A percentile compares a stretch with the other conserved stretches of the same genome.
Evolutionary conservation across 371 early-diverging fungal species (phyloP).

Genomic region (Mucor saturninus): DNA sequence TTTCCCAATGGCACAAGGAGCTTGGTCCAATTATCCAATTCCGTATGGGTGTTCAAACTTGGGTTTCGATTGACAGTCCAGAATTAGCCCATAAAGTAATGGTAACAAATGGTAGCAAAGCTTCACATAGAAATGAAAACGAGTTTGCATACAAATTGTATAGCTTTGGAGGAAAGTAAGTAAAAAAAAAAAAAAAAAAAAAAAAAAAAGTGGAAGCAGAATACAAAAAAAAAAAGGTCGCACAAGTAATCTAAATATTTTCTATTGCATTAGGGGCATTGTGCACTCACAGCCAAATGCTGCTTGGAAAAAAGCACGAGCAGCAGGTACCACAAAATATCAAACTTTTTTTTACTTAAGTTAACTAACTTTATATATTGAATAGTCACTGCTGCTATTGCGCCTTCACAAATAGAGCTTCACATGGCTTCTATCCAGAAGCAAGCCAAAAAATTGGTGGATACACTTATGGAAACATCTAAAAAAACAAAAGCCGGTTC

Average conservation of each 20-base stretch:
- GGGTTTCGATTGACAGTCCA: conserved; percentile 20
- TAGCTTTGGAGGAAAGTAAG: conserved; percentile 13
- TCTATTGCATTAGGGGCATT: conserved; percentile 4
- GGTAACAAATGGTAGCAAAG: conserved; percentile 14
- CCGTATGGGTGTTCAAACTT: conserved; percentile 19
- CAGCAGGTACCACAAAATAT: conserved; percentile 5
- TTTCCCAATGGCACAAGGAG: conserved; percentile 23
- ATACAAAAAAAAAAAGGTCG: too few species aligned
- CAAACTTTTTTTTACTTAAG: neutral
- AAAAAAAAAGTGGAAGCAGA: too few species aligned
- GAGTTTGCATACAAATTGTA: neutral
- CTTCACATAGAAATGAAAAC: conserved; percentile 17
- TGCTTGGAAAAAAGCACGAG: neutral
- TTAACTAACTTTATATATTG: neutral
- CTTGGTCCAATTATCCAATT: conserved; percentile 24
- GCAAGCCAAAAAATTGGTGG: conserved; percentile 5
- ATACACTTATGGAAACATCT: neutral
- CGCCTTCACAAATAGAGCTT: conserved; percentile 11
- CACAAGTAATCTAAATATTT: too few species aligned
- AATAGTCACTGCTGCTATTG: conserved; percentile 10
- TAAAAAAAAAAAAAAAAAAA: neutral
- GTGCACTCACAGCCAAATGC: conserved; percentile 7
- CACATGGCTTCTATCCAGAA: conserved; percentile 5
- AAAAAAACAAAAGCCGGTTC: neutral
- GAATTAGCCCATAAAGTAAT: conserved; percentile 22